Base-by-base conservation (phyloP, 192 early-diverging fungal genomes). In the Gonapodya sp. region DNA sequence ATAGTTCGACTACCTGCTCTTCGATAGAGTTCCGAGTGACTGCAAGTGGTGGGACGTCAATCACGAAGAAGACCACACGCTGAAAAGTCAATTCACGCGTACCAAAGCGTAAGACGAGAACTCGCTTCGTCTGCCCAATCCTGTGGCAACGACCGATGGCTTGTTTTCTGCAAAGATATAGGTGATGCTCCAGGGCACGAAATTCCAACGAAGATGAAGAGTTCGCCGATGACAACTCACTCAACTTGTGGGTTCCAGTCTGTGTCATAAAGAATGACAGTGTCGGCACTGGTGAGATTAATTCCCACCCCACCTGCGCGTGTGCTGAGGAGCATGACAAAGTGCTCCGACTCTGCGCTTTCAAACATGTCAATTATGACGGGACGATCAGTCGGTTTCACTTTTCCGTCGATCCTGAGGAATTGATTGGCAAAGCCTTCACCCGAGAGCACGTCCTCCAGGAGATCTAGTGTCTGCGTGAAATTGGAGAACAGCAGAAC, bases 261-360 rank as follows among this genome's bases (percentile, higher is more conserved):
- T 24, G 46, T 16, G 46, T 64, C 46, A 64, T 89, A 92, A 81
- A 94, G 92, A 35, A 94, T 91, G 34, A 94, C 93, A 0, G 92
- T 92, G 81, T 94, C 92, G 0, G 93, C 93, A 18, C 89, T 90
- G 0, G 93, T 94, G 37, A 94, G 79, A 80, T 94, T 94, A 79
- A 94, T 89, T 32, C 93, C 93, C 1, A 94, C 86, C 33, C 93
- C 93, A 31, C 92, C 93, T 73, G 92, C 91, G 81, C 92, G 86
- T 0, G 91, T 91, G 35, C 88, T 90, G 32, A 93, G 78, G 75
- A 90, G 87, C 36, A 93, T 92, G 0, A 85, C 8, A 64, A 64
- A 64, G 8, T 64, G 24, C 8, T 8, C 8, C 24, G 46, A 8
- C 46, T 64, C 8, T 24, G 46, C 8, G 46, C 24, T 24, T 8